Evolutionary conservation across 768 basidiomycete genomes (phyloP), one percentile per base, ranked within the genome.

Genomic region (Pisolithus tinctorius): DNA sequence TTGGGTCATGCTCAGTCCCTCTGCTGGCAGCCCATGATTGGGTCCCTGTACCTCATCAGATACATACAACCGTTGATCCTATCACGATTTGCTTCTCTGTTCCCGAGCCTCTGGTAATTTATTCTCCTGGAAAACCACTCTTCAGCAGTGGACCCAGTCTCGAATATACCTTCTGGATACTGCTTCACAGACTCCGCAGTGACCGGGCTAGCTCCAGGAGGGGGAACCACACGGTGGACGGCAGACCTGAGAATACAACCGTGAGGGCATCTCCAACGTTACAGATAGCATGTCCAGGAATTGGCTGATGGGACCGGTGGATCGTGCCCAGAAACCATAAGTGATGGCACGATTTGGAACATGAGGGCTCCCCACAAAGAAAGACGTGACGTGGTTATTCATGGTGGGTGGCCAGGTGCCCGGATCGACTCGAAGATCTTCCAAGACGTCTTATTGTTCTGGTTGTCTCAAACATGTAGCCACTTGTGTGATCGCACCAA

Each of bases 181-280:
- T 63, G 63, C 7, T 52, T 58, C n/a, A 68, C 67, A 5, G 74
- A 70, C 2, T 74, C 70, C 0, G 78, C 76, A 14, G 85, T 75
- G 1, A 77, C 50, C 0, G 69, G 56, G 50, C 83, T 84, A 4
- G 64, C 55, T 6, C 80, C 78, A 0, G 85, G 84, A 0, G 86
- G 80, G n/a, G 82, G 76, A 0, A 83, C 70, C 7, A 84, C 83
- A 29, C 83, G 76, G 60, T 85, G 84, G 16, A 83, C 66, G 59
- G 81, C 82, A 6, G 82, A 84, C 14, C 77, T 72, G 25, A 85
- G 71, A 45, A 84, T 79, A 1, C 83, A 36, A 84, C 63, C 4
- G 78, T 64, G 48, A 86, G 67, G 0, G 82, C 80, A 50, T 85
- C 84, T 6, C 82, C 84, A 6, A 83, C 52, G 53, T 82, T 83